Percentiles rank a stretch among this genome's conserved stretches.
Evolutionary conservation across 495 filamentous ascomycete genomes (phyloP).

Genomic region (Penicillium diatomitis): DNA sequence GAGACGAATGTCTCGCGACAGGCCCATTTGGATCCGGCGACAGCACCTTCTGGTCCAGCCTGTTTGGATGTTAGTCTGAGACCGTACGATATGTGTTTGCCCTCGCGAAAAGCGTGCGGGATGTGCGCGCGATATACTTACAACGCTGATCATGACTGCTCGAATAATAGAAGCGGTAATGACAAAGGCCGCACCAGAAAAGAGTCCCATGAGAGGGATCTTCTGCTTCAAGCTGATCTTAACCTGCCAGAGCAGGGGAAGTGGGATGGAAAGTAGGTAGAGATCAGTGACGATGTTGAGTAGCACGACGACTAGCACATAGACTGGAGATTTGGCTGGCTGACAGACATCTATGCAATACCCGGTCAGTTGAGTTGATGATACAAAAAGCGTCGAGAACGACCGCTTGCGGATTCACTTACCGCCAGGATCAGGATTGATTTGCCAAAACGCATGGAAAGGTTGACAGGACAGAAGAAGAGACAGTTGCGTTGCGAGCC

Average conservation of each 20-base stretch:
- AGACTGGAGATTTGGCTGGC: conserved; percentile 24
- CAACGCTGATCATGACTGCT: conserved; percentile 40
- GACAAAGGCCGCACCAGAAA: conserved; percentile 47
- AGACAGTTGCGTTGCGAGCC: conserved; percentile 32
- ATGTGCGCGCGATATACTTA: conserved; percentile 9
- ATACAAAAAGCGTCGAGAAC: neutral
- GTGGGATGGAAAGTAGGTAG: conserved; percentile 42
- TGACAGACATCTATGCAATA: conserved; percentile 23
- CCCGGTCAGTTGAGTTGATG: conserved; percentile 1
- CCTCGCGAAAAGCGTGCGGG: too few species aligned
- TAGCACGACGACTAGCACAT: conserved; percentile 29
- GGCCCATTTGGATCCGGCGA: conserved; percentile 44
- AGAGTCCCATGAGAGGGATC: conserved; percentile 39
- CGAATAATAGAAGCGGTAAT: conserved; percentile 48
- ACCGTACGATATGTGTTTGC: too few species aligned
- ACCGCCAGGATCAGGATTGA: conserved; percentile 37
- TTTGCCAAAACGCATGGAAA: conserved; percentile 42
- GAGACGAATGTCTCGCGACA: conserved; percentile 50
- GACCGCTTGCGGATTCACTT: conserved; percentile 19
- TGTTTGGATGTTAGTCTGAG: neutral
- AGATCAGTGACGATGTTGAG: conserved; percentile 42
- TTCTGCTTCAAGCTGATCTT: conserved; percentile 38
- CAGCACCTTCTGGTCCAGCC: conserved; percentile 26
- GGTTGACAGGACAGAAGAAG: conserved; percentile 41
- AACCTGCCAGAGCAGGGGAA: conserved; percentile 42